phyloP scores from a whole-genome alignment of 805 yeast species.

The Debaryomyces prosopidis region DNA sequence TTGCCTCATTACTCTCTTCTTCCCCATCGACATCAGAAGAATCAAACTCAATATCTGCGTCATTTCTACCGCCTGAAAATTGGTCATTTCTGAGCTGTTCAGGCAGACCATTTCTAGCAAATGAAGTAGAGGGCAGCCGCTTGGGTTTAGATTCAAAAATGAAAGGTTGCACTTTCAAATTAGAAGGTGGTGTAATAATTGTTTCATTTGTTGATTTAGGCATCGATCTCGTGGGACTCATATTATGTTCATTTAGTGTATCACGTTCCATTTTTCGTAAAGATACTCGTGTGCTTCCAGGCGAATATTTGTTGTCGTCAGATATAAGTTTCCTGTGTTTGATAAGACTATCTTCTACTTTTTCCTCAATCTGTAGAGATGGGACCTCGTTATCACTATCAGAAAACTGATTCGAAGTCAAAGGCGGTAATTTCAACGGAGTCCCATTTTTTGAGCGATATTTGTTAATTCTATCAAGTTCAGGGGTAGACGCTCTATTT shows the following conservation, averaged over 20 bases:
- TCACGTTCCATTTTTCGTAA: not conserved
- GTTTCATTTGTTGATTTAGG: not conserved
- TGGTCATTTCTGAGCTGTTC: not conserved
- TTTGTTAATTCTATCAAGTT: slow-evolving; percentile 5
- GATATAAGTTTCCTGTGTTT: slow-evolving; percentile 19
- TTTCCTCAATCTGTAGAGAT: not conserved
- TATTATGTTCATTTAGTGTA: slow-evolving; percentile 1
- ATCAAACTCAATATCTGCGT: slow-evolving; percentile 24
- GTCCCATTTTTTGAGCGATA: slow-evolving; percentile 18
- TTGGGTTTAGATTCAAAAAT: slow-evolving; percentile 1
- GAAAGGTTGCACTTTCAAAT: slow-evolving; percentile 16
- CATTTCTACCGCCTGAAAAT: not conserved
- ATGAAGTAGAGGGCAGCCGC: not conserved
- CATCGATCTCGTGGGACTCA: slow-evolving; percentile 1
- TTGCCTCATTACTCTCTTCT: slow-evolving; percentile 1
- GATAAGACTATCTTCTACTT: slow-evolving; percentile 13
- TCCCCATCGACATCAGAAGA: slow-evolving; percentile 21
- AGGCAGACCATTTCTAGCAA: not conserved
- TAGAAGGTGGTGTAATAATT: slow-evolving; percentile 18
- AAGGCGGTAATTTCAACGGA: slow-evolving; percentile 11
- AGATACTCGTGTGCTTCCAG: slow-evolving; percentile 8
- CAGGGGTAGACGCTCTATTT: slow-evolving; percentile 7
- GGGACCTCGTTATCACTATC: not conserved
- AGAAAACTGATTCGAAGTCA: slow-evolving; percentile 4
- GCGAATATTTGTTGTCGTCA: slow-evolving; percentile 24